Evolutionary conservation across 768 basidiomycete genomes (phyloP).

Genomic region (Pisolithus tinctorius): DNA sequence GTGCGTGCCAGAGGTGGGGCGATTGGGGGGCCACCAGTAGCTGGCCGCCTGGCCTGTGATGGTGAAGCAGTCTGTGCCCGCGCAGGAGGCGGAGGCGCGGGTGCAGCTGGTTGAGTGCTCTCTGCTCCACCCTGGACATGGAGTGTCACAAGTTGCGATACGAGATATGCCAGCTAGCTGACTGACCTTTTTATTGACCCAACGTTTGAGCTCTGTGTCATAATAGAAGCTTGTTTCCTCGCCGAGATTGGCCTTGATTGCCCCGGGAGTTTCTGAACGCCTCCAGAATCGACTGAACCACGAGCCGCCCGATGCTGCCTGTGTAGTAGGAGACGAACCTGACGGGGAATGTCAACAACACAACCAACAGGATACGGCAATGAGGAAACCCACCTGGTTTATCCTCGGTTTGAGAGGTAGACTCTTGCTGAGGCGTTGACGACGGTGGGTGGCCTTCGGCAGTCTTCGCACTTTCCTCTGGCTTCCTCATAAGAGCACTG

Average conservation of each 20-base stretch:
- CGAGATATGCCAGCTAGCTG: neutral
- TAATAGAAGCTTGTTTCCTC: slow-evolving; percentile 89
- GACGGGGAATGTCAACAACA: slow-evolving; percentile 1
- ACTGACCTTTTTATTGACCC: slow-evolving; percentile 90
- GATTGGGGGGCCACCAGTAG: slow-evolving; percentile 20
- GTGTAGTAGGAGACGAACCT: slow-evolving; percentile 6
- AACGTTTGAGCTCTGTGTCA: slow-evolving; percentile 90
- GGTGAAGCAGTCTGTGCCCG: slow-evolving; percentile 86
- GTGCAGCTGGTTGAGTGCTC: slow-evolving; percentile 42
- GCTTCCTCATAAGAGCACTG: slow-evolving; percentile 35
- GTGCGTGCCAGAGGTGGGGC: slow-evolving; percentile 46
- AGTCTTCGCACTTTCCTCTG: slow-evolving; percentile 20
- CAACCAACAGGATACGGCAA: neutral
- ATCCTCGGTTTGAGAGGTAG: slow-evolving; percentile 13
- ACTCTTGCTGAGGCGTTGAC: slow-evolving; percentile 13
- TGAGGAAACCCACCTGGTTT: slow-evolving; percentile 24
- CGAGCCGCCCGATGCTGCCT: slow-evolving; percentile 37
- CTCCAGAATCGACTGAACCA: slow-evolving; percentile 87
- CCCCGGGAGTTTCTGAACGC: slow-evolving; percentile 57
- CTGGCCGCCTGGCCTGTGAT: slow-evolving; percentile 37
- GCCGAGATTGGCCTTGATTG: slow-evolving; percentile 88
- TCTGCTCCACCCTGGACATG: slow-evolving; percentile 47
- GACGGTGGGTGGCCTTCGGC: slow-evolving; percentile 18
- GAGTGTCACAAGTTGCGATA: neutral
- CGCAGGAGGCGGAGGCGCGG: slow-evolving; percentile 78